phyloP scores from a whole-genome alignment of 345 rosid genomes.

The Adansonia digitata region DNA sequence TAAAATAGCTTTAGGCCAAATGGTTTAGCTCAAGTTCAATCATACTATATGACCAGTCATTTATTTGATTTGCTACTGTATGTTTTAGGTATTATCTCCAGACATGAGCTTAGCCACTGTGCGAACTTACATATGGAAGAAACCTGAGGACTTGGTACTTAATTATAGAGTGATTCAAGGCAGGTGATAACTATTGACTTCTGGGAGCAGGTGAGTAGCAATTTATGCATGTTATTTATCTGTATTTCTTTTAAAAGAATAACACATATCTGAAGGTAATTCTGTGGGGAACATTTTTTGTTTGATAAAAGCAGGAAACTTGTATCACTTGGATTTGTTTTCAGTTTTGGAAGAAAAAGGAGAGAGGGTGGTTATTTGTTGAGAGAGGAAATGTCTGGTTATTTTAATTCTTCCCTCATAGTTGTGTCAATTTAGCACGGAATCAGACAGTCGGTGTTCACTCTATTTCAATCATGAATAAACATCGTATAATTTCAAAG shows the following conservation, averaged over 20 bases:
- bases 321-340: background rate
- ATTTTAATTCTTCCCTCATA: background rate
- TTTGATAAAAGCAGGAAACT: background rate
- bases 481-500: background rate
- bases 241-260: background rate
- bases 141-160: constrained; percentile 88
- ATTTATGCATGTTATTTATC: background rate
- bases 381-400: background rate
- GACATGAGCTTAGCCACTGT: constrained; percentile 99
- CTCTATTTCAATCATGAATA: background rate
- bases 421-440: background rate
- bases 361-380: background rate
- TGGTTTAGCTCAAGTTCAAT: background rate
- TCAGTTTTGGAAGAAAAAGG: background rate
- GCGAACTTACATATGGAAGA: constrained; percentile 92
- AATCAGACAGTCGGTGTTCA: background rate
- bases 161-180: constrained; percentile 74
- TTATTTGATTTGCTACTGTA: background rate
- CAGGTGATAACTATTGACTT: constrained; percentile 42
- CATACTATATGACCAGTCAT: background rate
- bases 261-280: background rate
- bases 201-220: constrained; percentile 30
- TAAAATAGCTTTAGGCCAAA: background rate
- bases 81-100: constrained; percentile 74
- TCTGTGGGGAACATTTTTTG: too few relatives aligned